Evolutionary conservation across 2,329 filamentous ascomycete genomes (phyloP).

Genomic region (Colletotrichum spinosum): DNA sequence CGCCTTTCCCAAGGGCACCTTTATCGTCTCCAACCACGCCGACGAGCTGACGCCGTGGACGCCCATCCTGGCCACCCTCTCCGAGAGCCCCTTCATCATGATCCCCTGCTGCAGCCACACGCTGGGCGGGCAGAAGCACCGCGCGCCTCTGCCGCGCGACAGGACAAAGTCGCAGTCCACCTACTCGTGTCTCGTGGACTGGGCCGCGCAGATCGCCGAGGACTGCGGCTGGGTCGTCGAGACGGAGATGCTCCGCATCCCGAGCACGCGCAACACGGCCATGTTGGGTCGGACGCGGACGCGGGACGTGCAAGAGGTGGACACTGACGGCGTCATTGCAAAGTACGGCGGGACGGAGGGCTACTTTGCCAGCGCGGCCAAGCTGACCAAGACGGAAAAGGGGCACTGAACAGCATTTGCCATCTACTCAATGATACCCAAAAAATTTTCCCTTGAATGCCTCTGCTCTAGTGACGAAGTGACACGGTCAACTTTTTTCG

Average conservation of each 20-base stretch:
- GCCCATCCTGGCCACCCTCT: slow-evolving; percentile 83
- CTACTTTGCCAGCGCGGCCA: slow-evolving; percentile 69
- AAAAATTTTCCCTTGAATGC: no score
- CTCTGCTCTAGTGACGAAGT: background rate
- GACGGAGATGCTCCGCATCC: slow-evolving; percentile 88
- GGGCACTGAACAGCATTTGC: slow-evolving; percentile 48
- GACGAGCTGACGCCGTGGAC: slow-evolving; percentile 98
- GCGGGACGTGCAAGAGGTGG: slow-evolving; percentile 44
- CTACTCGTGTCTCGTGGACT: slow-evolving; percentile 86
- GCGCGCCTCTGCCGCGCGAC: slow-evolving; percentile 70
- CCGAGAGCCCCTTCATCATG: slow-evolving; percentile 84
- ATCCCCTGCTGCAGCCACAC: slow-evolving; percentile 97
- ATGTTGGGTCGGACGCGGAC: slow-evolving; percentile 74
- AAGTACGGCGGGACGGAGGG: slow-evolving; percentile 68
- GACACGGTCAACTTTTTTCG: background rate
- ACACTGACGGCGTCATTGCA: slow-evolving; percentile 57
- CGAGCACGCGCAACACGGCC: slow-evolving; percentile 88
- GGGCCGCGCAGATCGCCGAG: slow-evolving; percentile 76
- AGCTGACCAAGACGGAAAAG: slow-evolving; percentile 65
- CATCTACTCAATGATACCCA: slow-evolving; percentile 30
- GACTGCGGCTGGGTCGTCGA: slow-evolving; percentile 83
- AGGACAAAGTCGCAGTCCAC: slow-evolving; percentile 70
- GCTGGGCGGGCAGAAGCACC: slow-evolving; percentile 79
- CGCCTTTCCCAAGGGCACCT: slow-evolving; percentile 78
- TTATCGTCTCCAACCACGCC: slow-evolving; percentile 97